A percentile compares a stretch with the other conserved stretches of the same genome.
Evolutionary conservation across 306 rosid species (phyloP).

Genomic region (Cicer chorassanicum): DNA sequence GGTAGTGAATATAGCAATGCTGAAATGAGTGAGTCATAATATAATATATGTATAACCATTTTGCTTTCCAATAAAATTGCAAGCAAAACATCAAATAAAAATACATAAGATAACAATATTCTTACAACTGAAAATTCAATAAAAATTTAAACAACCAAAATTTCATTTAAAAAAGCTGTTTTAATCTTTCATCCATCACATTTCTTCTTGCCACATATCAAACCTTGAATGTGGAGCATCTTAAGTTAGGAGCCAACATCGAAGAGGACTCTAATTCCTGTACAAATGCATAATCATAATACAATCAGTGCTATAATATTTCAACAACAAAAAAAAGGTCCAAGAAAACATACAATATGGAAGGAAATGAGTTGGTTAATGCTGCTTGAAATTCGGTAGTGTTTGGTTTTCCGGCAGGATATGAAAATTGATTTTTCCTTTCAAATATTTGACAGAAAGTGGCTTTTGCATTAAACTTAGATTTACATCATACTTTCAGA

Average conservation of each 20-base stretch:
- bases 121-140: neutral
- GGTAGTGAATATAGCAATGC: neutral
- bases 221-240: constrained; percentile 9
- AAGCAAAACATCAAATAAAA: neutral
- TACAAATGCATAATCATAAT: constrained; percentile 19
- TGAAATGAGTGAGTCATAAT: neutral
- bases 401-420: neutral
- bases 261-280: constrained; percentile 45
- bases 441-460: neutral
- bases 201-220: constrained; percentile 34
- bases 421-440: neutral
- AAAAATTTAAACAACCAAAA: constrained; percentile 37
- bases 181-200: constrained; percentile 26
- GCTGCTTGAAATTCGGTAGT: neutral
- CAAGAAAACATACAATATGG: neutral
- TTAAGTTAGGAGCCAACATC: constrained; percentile 16
- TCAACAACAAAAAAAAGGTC: neutral
- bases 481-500: neutral
- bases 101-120: neutral
- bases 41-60: neutral
- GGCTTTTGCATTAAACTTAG: neutral
- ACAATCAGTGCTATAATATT: constrained; percentile 5
- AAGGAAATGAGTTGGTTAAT: neutral
- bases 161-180: constrained; percentile 2
- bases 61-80: neutral